Evolutionary conservation across 306 rosid species (phyloP).

Genomic region (Vigna radiata): DNA sequence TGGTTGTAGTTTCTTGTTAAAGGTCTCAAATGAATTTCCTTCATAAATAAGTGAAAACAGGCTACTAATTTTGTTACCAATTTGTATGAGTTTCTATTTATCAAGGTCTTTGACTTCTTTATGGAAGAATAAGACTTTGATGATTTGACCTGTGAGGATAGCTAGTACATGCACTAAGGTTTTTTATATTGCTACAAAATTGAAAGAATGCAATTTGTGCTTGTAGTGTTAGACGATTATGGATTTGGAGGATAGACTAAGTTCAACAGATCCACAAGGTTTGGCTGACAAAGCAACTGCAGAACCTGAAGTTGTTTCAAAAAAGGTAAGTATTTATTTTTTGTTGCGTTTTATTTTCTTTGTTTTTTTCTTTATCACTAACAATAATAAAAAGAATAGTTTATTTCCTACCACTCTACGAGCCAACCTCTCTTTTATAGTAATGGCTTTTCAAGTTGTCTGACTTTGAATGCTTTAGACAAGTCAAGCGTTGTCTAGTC

Average conservation of each 20-base stretch:
- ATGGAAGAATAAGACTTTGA: neutral
- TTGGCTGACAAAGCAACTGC: neutral
- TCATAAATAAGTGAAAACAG: neutral
- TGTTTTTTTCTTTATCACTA: neutral
- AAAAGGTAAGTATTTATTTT: constrained; percentile 15
- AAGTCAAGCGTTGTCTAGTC: neutral
- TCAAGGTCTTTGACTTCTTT: neutral
- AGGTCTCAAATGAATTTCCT: neutral
- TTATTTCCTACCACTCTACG: neutral
- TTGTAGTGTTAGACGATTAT: neutral
- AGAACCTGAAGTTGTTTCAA: neutral
- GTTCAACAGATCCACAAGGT: neutral
- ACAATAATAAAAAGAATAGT: neutral
- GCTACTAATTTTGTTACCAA: neutral
- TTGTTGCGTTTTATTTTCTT: constrained; percentile 6
- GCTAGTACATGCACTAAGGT: neutral
- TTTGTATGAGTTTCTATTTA: neutral
- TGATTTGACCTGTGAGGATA: neutral
- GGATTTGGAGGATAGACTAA: neutral
- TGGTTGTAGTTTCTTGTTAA: constrained; percentile 2
- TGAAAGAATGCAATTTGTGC: constrained; percentile 19
- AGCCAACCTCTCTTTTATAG: neutral
- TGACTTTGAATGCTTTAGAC: neutral
- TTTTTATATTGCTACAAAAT: neutral
- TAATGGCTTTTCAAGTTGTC: constrained; percentile 15